A percentile compares a stretch with the other conserved stretches of the same genome.
phyloP scores from a whole-genome alignment of 1,284 basidiomycete genomes.

The Papiliotrema laurentii region DNA sequence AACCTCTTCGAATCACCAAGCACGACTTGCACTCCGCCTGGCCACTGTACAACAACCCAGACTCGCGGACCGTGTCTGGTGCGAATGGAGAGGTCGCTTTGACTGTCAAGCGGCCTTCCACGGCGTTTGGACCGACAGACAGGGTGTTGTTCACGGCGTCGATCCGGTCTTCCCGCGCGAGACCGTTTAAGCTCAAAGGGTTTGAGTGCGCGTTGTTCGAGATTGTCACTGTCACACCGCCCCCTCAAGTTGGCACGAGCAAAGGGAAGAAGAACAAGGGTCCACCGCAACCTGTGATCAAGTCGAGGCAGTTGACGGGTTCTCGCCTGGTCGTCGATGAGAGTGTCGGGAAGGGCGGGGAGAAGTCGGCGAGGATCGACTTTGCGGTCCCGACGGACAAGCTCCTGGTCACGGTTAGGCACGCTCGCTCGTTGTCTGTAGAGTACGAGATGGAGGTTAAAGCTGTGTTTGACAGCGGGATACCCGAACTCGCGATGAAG shows the following conservation, averaged over 20 bases:
- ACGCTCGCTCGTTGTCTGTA: conserved; percentile 74
- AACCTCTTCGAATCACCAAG: conserved; percentile 74
- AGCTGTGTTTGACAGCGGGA: conserved; percentile 60
- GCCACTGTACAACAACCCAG: conserved; percentile 76
- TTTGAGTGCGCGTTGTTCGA: conserved; percentile 76
- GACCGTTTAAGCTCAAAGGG: conserved; percentile 69
- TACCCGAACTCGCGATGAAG: conserved; percentile 63
- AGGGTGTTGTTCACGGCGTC: conserved; percentile 65
- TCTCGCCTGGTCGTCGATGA: conserved; percentile 58
- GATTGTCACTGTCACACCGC: conserved; percentile 51
- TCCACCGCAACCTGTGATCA: conserved; percentile 56
- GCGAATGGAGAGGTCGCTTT: conserved; percentile 63
- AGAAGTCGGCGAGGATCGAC: conserved; percentile 64
- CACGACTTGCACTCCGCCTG: conserved; percentile 84
- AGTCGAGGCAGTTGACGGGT: conserved; percentile 46
- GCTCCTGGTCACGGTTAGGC: conserved; percentile 67
- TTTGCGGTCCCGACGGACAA: conserved; percentile 65
- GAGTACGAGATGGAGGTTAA: conserved; percentile 70
- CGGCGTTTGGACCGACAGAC: conserved; percentile 78
- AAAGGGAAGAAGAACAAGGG: conserved; percentile 51
- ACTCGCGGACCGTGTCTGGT: conserved; percentile 58
- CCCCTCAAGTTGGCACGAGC: conserved; percentile 19
- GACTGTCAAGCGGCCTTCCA: conserved; percentile 61
- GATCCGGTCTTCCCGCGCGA: conserved; percentile 50
- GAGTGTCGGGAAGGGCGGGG: conserved; percentile 63